Percentiles rank a stretch among this genome's conserved stretches.
Conservation (phyloP, 2,329 filamentous ascomycete species). For the Orbilia brochopaga region DNA sequence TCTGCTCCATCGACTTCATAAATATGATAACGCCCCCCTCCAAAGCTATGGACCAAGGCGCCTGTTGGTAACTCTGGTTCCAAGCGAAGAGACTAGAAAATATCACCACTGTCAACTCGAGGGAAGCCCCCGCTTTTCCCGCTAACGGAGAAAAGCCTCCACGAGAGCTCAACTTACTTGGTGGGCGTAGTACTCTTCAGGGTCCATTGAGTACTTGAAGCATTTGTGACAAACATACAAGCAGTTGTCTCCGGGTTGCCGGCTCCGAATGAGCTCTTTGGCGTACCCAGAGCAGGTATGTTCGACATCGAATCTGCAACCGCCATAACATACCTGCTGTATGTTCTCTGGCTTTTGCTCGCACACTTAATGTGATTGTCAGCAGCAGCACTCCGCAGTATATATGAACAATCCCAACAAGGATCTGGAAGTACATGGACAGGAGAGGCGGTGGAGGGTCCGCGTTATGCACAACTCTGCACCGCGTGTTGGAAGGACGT, state of each 20-base stretch:
- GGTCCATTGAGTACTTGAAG: conserved; percentile 83
- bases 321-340: conserved; percentile 23
- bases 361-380: conserved; percentile 7
- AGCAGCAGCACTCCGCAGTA: neutral
- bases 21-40: conserved; percentile 79
- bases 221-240: conserved; percentile 90
- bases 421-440: neutral
- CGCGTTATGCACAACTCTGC: neutral
- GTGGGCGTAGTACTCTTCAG: conserved; percentile 62
- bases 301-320: conserved; percentile 25
- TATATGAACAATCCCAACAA: neutral
- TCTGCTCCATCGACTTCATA: conserved; percentile 88
- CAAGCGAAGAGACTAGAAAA: conserved; percentile 45
- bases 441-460: neutral
- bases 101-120: neutral
- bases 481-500: neutral
- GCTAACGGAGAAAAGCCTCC: conserved; percentile 57
- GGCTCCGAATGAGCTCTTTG: conserved; percentile 20
- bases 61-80: conserved; percentile 56
- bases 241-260: conserved; percentile 22
- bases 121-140: conserved; percentile 4
- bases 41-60: conserved; percentile 58
- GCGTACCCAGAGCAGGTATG: conserved; percentile 31
- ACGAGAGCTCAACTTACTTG: conserved; percentile 57
- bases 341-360: conserved; percentile 26